Base-by-base conservation (phyloP, 1,139 yeast genomes). In the Meyerozyma smithsonii region DNA sequence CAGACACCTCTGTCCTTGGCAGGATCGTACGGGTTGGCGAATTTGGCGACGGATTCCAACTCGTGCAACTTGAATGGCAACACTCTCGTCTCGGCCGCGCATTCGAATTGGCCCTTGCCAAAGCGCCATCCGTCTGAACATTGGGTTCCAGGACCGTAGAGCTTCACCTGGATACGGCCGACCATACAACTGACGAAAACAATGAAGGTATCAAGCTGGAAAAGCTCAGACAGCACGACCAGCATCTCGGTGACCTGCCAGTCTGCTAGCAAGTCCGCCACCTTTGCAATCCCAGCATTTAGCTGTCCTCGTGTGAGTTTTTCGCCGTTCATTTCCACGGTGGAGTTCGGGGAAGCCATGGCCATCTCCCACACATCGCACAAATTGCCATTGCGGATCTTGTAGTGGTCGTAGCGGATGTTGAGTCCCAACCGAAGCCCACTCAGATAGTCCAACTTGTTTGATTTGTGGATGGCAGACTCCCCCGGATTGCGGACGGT, bases 391-490 rank as follows among this genome's bases (percentile, higher is more conserved):
- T 81, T 81, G 47, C 92, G 66, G 16, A 82, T 51, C 50, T 77
- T 79, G 58, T 81, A 84, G 26, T 75, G 80, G 38, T 74, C 69
- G 43, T 70, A 69, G 40, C 85, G 68, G 18, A 84, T 72, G 36
- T 78, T 79, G 37, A 84, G 61, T 0, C 94, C 94, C 1, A 84
- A 77, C 18, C 82, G 67, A 35, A 84, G 64, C 0, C 84, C 81
- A 44, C 74, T 62, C 3, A 82, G 80, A 51, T 73, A 73, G 32
- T 84, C 86, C 16, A 81, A 71, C 51, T 81, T 76, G 39, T 75
- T 77, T 36, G 84, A 79, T 47, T 84, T 72, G 54, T 83, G 77
- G 11, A 79, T 63, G 1, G 89, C 84, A 20, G 86, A 76, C 54
- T 84, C 88, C 35, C 69, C 59, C 17, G 64, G 61, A 36, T 74